A percentile compares a stretch with the other conserved stretches of the same genome.
Evolutionary conservation across 2,329 filamentous ascomycete genomes (phyloP).

Genomic region (Penicillium sp.): DNA sequence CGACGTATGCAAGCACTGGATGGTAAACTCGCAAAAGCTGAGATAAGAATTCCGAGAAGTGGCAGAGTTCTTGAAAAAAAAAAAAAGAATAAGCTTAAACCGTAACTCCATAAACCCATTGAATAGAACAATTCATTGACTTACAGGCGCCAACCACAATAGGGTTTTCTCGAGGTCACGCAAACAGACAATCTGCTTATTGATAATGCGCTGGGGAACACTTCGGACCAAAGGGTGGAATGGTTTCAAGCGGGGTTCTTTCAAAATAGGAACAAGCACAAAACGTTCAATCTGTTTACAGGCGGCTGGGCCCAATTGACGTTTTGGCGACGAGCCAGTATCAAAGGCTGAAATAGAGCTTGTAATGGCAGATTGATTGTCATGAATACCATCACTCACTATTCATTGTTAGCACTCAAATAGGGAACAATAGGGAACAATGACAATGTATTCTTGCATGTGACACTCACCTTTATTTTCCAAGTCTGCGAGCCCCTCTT

Average conservation of each 20-base stretch:
- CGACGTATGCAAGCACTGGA: conserved; percentile 85
- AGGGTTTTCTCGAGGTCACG: conserved; percentile 93
- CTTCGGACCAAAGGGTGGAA: conserved; percentile 78
- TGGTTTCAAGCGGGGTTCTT: conserved; percentile 68
- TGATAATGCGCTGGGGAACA: conserved; percentile 73
- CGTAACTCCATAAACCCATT: conserved; percentile 57
- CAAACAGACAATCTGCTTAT: conserved; percentile 84
- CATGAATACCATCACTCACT: conserved; percentile 17
- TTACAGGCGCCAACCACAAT: conserved; percentile 89
- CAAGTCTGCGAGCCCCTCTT: conserved; percentile 44
- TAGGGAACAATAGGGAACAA: conserved; percentile 9
- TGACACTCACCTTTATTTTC: conserved; percentile 44
- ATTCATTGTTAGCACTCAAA: conserved; percentile 23
- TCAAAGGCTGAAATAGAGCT: conserved; percentile 55
- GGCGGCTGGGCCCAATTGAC: conserved; percentile 66
- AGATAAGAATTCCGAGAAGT: conserved; percentile 72
- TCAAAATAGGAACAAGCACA: conserved; percentile 74
- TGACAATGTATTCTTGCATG: background rate
- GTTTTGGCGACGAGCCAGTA: conserved; percentile 50
- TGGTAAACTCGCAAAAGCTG: conserved; percentile 84
- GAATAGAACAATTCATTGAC: conserved; percentile 48
- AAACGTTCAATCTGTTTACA: conserved; percentile 75
- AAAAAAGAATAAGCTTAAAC: conserved; percentile 65
- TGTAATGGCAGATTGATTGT: conserved; percentile 57
- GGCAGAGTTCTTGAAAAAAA: conserved; percentile 68